Evolutionary conservation across 805 yeast species (phyloP).

Genomic region (Kodamaea fukazawae): DNA sequence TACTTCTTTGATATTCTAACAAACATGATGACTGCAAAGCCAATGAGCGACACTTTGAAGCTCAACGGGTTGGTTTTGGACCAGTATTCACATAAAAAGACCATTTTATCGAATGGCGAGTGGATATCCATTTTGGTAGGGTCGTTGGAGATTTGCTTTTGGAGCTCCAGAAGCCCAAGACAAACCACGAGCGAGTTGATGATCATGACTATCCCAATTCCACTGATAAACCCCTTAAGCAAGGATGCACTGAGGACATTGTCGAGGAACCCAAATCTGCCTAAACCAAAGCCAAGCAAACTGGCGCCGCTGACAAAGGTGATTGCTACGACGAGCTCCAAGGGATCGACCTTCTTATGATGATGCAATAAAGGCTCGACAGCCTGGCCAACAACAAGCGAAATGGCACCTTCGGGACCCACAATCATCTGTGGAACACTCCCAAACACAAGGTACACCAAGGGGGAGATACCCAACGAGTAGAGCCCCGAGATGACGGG

Average conservation of each 20-base stretch:
- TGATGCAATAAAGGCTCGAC: conserved; percentile 40
- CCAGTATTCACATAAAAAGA: conserved; percentile 52
- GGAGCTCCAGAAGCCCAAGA: conserved; percentile 57
- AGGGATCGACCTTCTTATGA: conserved; percentile 33
- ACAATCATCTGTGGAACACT: conserved; percentile 47
- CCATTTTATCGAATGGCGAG: conserved; percentile 68
- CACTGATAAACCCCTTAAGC: conserved; percentile 43
- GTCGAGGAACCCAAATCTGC: conserved; percentile 34
- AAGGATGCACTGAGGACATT: conserved; percentile 40
- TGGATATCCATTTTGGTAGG: conserved; percentile 36
- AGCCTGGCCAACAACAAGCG: conserved; percentile 46
- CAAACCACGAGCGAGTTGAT: conserved; percentile 68
- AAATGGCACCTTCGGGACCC: conserved; percentile 47
- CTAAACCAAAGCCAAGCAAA: conserved; percentile 63
- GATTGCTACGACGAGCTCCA: conserved; percentile 61
- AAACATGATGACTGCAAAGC: conserved; percentile 50
- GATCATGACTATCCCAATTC: conserved; percentile 45
- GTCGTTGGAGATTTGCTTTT: conserved; percentile 37
- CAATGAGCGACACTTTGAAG: conserved; percentile 52
- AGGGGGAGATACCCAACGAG: conserved; percentile 39
- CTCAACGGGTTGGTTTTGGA: conserved; percentile 56
- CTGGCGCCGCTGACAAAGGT: conserved; percentile 75
- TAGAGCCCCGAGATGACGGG: conserved; percentile 40
- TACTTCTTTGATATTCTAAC: conserved; percentile 38
- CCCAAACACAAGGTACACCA: conserved; percentile 41